Base-by-base conservation (phyloP, 352 stramenopile genomes). In the Globisporangium spiculum region DNA sequence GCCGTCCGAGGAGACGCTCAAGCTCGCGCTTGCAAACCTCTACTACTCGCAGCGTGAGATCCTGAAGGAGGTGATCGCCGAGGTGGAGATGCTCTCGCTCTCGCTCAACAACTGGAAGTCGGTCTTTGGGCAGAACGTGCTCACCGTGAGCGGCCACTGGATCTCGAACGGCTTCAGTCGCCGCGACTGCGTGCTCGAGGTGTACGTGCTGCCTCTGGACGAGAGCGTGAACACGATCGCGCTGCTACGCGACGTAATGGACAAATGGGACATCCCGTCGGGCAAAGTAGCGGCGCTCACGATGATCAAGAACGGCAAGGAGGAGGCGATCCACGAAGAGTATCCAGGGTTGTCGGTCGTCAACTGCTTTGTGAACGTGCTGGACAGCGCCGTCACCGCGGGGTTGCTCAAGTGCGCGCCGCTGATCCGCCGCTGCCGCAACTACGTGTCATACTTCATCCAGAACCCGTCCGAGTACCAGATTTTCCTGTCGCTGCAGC, bases 31-130 rank as follows among this genome's bases (percentile, higher is more conserved):
- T 10, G 81, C 85, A 1, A 90, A 89, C 50, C 60, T 93, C 27
- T 93, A 93, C 67, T 93, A 91, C 68, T 93, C 85, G 9, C 85
- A 93, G 58, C 78, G 85, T 10, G 85, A 93, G 69, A 90, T 91
- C 63, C 70, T 93, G 30, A 93, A 93, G 60, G 85, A 93, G 48
- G 83, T 93, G 7, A 79, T 93, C 66, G 79, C 82, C 0, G 83
- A 90, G 32, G 83, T 93, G 32, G 85, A 93, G 55, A 75, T 91
- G 52, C 66, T 93, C 9, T 90, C 81, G 60, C 70, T 93, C 24
- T 93, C 85, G 30, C 75, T 93, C 34, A 89, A 93, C 69, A 93
- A 91, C 63, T 93, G 85, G 85, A 93, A 85, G 27, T 91, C 83
- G 1, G 83, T 82, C 6, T 93, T 90, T 67, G 85, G 81, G 0